Evolutionary conservation across 2,329 filamentous ascomycete species (phyloP), one percentile per base, ranked within the genome.

Genomic region (Colletotrichum sp.): DNA sequence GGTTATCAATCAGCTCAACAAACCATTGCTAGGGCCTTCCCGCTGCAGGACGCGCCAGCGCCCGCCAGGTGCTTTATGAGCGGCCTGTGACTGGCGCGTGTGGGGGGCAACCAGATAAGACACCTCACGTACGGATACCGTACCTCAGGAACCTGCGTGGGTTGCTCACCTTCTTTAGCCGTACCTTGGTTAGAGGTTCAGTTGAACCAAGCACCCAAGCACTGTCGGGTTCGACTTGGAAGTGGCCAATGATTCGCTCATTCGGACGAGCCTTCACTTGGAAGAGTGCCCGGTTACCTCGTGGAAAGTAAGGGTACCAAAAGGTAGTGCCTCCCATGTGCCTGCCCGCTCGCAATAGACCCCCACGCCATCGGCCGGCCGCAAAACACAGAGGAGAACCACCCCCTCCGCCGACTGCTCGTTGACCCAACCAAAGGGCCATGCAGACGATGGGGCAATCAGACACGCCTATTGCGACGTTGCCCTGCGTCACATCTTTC

Each of bases 81-180:
- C 44, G 18, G 64, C 70, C 63, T 66, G 69, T 68, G 63, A 76
- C 69, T 73, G 72, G 63, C 68, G 70, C 32, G 49, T 59, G 74
- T 74, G 70, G 74, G 74, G 44, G 74, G 70, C 26, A 24, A 8
- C 64, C 44, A 69, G 74, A 76, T 76, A 76, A 74, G 70, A 52
- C n/a, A 52, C 44, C 44, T 24, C 5, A n/a, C 18, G 39, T 49
- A 49, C 16, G 36, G 36, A n/a, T 49, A 49, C 39, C 39, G 6
- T 49, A 49, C 39, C 39, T 34, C 60, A 36, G 34, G n/a, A 24
- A 18, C 13, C 68, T 18, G 52, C 10, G 52, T 57, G 36, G 21
- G 52, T 36, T 59, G n/a, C 36, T 64, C 39, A 10, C 39, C 18
- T 44, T 18, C 39, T n/a, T 39, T 39, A 39, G 36, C 36, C 15